Conservation (phyloP, 1,284 basidiomycete genomes). For the Irpex lacteus region DNA sequence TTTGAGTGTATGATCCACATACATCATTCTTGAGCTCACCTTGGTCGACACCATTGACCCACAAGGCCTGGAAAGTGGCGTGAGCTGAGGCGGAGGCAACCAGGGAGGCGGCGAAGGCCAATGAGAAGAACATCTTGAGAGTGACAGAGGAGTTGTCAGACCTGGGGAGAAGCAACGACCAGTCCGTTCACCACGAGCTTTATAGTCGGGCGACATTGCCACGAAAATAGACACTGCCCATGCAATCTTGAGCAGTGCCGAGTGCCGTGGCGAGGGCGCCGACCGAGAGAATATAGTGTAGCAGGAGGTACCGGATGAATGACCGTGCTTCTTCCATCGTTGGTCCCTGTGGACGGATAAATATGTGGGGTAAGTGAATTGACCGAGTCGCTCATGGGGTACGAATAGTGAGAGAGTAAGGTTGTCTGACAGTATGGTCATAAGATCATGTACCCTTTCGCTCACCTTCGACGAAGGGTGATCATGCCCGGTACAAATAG, state of each 20-base stretch:
- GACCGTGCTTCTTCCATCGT: constrained; percentile 14
- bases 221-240: neutral
- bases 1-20: constrained; percentile 3
- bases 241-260: neutral
- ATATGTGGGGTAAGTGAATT: constrained; percentile 9
- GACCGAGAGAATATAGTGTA: neutral
- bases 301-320: constrained; percentile 5
- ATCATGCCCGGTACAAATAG: neutral
- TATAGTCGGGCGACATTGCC: neutral
- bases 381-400: constrained; percentile 7
- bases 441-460: neutral
- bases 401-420: neutral
- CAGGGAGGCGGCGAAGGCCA: constrained; percentile 33
- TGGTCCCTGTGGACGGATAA: constrained; percentile 1
- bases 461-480: neutral
- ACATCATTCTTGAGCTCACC: constrained; percentile 20
- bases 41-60: constrained; percentile 50
- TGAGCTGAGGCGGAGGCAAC: constrained; percentile 41
- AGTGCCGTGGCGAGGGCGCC: neutral
- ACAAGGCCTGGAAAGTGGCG: constrained; percentile 52
- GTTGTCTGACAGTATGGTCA: neutral
- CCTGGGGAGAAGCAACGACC: neutral
- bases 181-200: neutral
- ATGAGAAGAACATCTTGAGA: constrained; percentile 25
- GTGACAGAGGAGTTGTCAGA: neutral